Conservation (phyloP, 345 rosid species). For the Brassica rapa region DNA sequence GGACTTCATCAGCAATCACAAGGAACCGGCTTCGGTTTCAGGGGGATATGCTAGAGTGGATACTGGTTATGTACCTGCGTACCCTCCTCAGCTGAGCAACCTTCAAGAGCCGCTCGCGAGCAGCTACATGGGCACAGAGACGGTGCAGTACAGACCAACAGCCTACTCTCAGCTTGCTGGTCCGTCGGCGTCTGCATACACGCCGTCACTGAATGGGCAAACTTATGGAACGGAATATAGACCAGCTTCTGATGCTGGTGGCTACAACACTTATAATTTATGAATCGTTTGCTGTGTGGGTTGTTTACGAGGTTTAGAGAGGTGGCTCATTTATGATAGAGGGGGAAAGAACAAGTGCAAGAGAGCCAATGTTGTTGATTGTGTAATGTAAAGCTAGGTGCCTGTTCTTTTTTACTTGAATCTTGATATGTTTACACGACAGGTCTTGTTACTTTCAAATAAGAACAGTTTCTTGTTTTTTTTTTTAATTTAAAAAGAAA, state of each 20-base stretch:
- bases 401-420: neutral
- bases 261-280: conserved; percentile 36
- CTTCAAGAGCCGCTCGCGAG: conserved; percentile 32
- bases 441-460: conserved; percentile 9
- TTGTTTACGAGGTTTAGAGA: conserved; percentile 1
- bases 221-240: conserved; percentile 38
- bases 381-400: conserved; percentile 26
- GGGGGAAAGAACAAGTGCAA: conserved; percentile 6
- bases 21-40: conserved; percentile 36
- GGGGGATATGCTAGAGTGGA: conserved; percentile 33
- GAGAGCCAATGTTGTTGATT: conserved; percentile 34
- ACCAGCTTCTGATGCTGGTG: conserved; percentile 38
- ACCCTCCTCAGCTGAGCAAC: conserved; percentile 39
- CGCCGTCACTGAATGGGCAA: conserved; percentile 27
- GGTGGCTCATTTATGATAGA: conserved; percentile 20
- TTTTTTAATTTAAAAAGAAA: neutral
- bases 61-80: conserved; percentile 36
- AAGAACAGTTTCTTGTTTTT: neutral
- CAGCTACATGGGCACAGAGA: conserved; percentile 35
- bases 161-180: conserved; percentile 35
- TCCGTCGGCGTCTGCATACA: conserved; percentile 20
- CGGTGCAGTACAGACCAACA: conserved; percentile 32
- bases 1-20: conserved; percentile 46
- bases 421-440: conserved; percentile 8
- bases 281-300: conserved; percentile 6